Evolutionary conservation across 164 flowering plant genomes (phyloP), one percentile per base, ranked within the genome.

Genomic region (Macadamia integrifolia): DNA sequence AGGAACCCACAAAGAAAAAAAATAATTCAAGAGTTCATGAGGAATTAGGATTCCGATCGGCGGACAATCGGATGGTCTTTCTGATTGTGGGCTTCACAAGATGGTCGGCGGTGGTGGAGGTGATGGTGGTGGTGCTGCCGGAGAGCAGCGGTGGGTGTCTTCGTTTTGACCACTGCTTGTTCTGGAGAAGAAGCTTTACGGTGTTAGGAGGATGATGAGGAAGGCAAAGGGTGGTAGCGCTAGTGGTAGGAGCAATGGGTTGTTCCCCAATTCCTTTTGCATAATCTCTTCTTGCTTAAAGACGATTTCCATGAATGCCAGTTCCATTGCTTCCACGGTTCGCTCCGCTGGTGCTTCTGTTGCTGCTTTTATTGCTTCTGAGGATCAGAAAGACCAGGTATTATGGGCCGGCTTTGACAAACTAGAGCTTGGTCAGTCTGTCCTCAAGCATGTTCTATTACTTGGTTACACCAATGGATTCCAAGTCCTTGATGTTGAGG

Each of bases 321-420:
- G 60, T 65, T 65, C 83, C 65, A 82, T 81, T 42, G 76, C 80
- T 32, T 78, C 87, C 31, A 73, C 83, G 10, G 95, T 89, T 23
- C 82, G 93, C 42, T 78, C 89, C 3, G 92, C 91, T 35, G 88
- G 88, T 3, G 88, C 82, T 2, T 82, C 92, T 9, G 88, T 87
- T 0, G 92, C 88, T 48, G 79, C 88, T 66, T 81, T 89, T 1
- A 72, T 87, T 50, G 62, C 82, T 58, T 66, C 75, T 0, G 87
- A 86, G 30, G 89, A 83, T 69, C 80, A 76, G 65, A 84, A 79
- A 60, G 95, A 89, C 68, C 88, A 87, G 97, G 93, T 90, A 15
- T 70, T 79, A n/a, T 90, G 96, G 93, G 93, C 93, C 75, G 87
- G 93, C 72, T 90, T 90, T 80, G 96, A 86, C 78, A 83, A 69